These are phyloP conservation scores for Agroathelia rolfsii DNA, from an alignment of 1,284 basidiomycete genomes.

Conservation along the genomic window DNA sequence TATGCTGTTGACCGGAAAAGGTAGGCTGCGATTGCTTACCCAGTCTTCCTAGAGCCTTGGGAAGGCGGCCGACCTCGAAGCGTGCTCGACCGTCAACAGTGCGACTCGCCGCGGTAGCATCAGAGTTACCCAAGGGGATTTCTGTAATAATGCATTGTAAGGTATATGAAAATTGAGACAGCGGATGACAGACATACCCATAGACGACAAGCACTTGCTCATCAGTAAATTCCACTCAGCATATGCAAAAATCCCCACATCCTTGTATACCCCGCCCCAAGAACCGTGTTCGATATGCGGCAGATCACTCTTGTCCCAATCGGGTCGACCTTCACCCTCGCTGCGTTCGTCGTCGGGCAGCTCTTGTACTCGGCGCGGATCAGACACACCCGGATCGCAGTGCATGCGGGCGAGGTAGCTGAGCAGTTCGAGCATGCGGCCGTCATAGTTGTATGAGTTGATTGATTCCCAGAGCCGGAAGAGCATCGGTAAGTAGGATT, in stretches of 20 bases:
- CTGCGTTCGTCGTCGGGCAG: conserved; percentile 66
- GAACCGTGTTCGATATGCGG: no score
- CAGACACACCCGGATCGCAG: conserved; percentile 61
- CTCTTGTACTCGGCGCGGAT: conserved; percentile 51
- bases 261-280: conserved; percentile 73
- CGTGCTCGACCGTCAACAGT: conserved; percentile 55
- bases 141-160: conserved; percentile 27
- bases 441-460: conserved; percentile 79
- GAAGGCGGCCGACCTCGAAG: conserved; percentile 58
- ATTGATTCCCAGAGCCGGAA: conserved; percentile 77
- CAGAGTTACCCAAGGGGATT: conserved; percentile 61
- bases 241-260: conserved; percentile 82
- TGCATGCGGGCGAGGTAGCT: conserved; percentile 65
- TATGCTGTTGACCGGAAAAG: conserved; percentile 1
- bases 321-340: conserved; percentile 51
- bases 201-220: conserved; percentile 83
- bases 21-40: conserved; percentile 38
- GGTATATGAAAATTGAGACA: conserved; percentile 10
- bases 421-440: conserved; percentile 69
- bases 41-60: conserved; percentile 61
- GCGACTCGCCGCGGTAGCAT: conserved; percentile 62
- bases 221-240: conserved; percentile 84
- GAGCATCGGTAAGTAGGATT: conserved; percentile 72
- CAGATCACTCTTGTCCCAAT: conserved; percentile 40
- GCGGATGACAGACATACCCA: conserved; percentile 46